These are phyloP conservation scores for Cnidoscolus chayamansa DNA, from an alignment of 441 rosid genomes.

Conservation along the genomic window DNA sequence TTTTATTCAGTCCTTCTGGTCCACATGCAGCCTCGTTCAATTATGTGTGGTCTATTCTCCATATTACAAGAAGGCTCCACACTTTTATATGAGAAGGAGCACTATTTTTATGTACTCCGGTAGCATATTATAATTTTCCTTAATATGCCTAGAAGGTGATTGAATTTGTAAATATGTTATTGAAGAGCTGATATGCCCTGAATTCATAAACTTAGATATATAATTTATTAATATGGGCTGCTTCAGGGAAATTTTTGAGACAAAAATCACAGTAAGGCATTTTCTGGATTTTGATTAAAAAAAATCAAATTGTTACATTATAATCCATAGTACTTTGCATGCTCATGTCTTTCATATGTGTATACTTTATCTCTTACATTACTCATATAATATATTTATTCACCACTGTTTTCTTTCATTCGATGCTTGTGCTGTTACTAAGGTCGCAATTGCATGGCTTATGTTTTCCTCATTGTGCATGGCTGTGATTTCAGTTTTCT, in stretches of 20 bases:
- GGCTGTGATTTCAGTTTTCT: neutral
- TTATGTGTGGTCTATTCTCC: no score
- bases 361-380: neutral
- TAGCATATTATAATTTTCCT: no score
- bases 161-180: neutral
- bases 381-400: neutral
- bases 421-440: neutral
- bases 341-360: neutral
- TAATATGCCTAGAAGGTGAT: neutral
- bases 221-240: neutral
- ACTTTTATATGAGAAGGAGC: no score
- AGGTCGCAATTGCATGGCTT: neutral
- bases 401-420: neutral
- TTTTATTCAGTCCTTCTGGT: no score
- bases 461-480: neutral
- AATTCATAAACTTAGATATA: neutral
- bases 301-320: neutral
- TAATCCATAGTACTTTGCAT: neutral
- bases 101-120: no score
- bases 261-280: neutral
- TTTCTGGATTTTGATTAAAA: neutral
- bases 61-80: no score
- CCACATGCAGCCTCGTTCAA: no score
- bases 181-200: neutral
- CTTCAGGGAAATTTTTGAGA: neutral